phyloP scores from a whole-genome alignment of 2,329 filamentous ascomycete genomes.

The Sporothrix variecibatus region DNA sequence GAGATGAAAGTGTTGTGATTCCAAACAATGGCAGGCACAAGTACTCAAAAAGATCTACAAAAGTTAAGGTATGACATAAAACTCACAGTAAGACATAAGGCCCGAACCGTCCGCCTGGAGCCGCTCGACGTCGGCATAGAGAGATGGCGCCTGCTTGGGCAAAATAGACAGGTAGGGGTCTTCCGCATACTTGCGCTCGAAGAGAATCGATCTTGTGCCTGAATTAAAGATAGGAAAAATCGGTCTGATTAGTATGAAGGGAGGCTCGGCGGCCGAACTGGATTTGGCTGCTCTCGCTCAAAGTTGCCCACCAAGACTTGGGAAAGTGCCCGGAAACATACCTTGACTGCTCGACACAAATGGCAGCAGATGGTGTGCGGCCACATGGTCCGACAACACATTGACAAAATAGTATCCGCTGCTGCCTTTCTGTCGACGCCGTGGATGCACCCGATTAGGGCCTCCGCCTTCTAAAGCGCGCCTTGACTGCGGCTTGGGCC shows the following conservation, averaged over 20 bases:
- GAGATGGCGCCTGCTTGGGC: slow-evolving; percentile 7
- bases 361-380: slow-evolving; percentile 10
- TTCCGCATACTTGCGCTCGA: background rate
- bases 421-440: background rate
- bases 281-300: background rate
- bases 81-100: slow-evolving; percentile 27
- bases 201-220: slow-evolving; percentile 17
- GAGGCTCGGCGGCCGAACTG: no score
- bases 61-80: background rate
- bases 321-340: background rate
- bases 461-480: slow-evolving; percentile 15
- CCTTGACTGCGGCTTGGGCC: slow-evolving; percentile 23
- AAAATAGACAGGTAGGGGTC: background rate
- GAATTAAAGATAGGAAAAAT: background rate
- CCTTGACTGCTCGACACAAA: background rate
- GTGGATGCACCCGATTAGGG: background rate
- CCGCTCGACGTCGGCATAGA: slow-evolving; percentile 19
- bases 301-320: slow-evolving; percentile 2
- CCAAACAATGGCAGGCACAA: background rate
- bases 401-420: slow-evolving; percentile 23
- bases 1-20: background rate
- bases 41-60: background rate
- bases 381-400: slow-evolving; percentile 6
- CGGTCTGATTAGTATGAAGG: background rate
- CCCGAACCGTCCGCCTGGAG: background rate